phyloP scores from a whole-genome alignment of 2,329 filamentous ascomycete species.

The Paraphoma chrysanthemicola region DNA sequence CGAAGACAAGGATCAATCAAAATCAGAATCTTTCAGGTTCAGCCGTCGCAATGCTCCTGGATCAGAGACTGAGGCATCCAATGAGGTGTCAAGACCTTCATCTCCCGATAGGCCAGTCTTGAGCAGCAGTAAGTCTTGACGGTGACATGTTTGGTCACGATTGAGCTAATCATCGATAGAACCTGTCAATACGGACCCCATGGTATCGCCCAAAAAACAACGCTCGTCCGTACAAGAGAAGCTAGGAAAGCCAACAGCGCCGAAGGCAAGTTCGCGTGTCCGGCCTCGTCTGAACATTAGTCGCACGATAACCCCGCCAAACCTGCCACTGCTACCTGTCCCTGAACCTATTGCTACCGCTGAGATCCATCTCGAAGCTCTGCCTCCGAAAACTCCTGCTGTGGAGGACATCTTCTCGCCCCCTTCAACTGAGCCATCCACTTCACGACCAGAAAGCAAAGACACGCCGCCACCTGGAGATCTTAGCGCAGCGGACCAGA shows the following conservation, averaged over 20 bases:
- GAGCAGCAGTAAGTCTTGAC: slow-evolving; percentile 49
- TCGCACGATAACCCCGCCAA: slow-evolving; percentile 28
- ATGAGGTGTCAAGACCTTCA: slow-evolving; percentile 22
- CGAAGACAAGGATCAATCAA: slow-evolving; percentile 47
- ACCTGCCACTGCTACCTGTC: slow-evolving; percentile 25
- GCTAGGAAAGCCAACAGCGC: slow-evolving; percentile 35
- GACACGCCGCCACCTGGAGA: slow-evolving; percentile 55
- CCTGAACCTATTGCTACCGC: slow-evolving; percentile 30
- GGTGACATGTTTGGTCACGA: neutral
- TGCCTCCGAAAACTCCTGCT: slow-evolving; percentile 50
- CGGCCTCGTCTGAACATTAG: slow-evolving; percentile 33
- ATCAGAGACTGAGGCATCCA: slow-evolving; percentile 19
- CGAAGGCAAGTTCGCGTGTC: slow-evolving; percentile 25
- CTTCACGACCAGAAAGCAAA: slow-evolving; percentile 42
- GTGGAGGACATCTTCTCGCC: slow-evolving; percentile 53
- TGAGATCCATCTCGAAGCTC: slow-evolving; percentile 43
- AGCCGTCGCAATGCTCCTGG: slow-evolving; percentile 46
- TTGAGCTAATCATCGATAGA: slow-evolving; percentile 46
- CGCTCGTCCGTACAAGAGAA: slow-evolving; percentile 33
- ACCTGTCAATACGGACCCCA: slow-evolving; percentile 57
- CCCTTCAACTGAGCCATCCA: slow-evolving; percentile 51
- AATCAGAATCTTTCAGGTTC: slow-evolving; percentile 55
- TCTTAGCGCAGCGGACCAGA: slow-evolving; percentile 44
- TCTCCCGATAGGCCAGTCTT: slow-evolving; percentile 47
- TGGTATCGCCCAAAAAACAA: slow-evolving; percentile 52